Base-by-base conservation (phyloP, 371 early-diverging fungal genomes). In the Amoeboaphelidium protococcarum region DNA sequence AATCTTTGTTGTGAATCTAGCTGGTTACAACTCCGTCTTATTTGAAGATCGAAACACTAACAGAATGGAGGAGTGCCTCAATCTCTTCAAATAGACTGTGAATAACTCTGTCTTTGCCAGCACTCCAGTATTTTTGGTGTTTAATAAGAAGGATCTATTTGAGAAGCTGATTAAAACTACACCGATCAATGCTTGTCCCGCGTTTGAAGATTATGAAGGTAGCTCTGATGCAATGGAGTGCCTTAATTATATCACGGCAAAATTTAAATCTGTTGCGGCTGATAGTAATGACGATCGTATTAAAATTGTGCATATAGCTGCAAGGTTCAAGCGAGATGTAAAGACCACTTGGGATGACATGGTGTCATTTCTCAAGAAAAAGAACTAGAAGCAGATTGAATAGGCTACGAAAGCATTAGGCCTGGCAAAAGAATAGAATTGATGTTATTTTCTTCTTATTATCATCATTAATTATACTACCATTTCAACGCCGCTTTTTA, bases 101-200 rank as follows among this genome's bases (percentile, higher is more conserved):
- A 45, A 45, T 22, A 26, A 25, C 13, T 26, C 46, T 1, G 23
- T 20, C 27, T 44, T 40, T 49, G 13, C 47, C 41, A 37, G 41
- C 6, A 55, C 22, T 4, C 25, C 54, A 13, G n/a, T n/a, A n/a
- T n/a, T n/a, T n/a, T 49, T 37, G 1, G n/a, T 51, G 6, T 23
- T 23, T 19, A 51, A 51, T 45, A 51, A 51, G 26, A 51, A 51
- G n/a, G 52, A 51, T 27, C 52, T 51, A n/a, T 52, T 51, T 20
- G 52, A 51, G 23, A 22, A 25, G 4, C 51, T 52, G 20, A 37
- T 51, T 1, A 42, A 42, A 31, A 51, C 40, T 25, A 41, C 41
- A 21, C 44, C 25, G 13, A 50, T 51, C 40, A 51, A 41, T 13
- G 52, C 41, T n/a, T 51, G 52, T 44, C 19, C 13, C 16, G 45